Conservation (phyloP, 169 alveolate species). For the Plasmodium knowlesi region DNA sequence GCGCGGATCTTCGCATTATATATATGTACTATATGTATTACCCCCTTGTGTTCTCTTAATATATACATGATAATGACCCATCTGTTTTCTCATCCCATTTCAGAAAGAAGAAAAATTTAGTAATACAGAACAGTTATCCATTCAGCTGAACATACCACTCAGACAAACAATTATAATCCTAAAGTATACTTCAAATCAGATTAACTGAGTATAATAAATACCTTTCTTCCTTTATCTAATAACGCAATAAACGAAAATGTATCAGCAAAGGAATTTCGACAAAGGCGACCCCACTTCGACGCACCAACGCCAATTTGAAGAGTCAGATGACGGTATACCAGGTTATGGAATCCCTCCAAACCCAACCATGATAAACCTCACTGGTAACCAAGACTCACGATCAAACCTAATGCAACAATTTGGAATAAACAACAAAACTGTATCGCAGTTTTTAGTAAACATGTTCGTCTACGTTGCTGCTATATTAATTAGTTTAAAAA, state of each 20-base stretch:
- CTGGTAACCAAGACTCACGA: background rate
- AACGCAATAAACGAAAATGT: background rate
- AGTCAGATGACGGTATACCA: background rate
- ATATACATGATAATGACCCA: background rate
- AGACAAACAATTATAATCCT: background rate
- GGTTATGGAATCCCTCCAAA: background rate
- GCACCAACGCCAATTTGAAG: background rate
- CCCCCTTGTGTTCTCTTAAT: background rate
- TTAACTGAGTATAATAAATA: background rate
- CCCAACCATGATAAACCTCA: conserved; percentile 10
- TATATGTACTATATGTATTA: background rate
- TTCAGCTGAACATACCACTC: background rate
- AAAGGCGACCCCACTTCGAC: background rate
- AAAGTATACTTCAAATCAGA: background rate
- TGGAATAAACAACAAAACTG: conserved; percentile 3
- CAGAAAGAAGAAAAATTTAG: background rate
- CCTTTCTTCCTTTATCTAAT: background rate
- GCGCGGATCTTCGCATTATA: background rate
- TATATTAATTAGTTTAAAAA: conserved; percentile 2
- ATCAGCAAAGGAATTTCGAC: background rate
- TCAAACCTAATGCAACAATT: background rate
- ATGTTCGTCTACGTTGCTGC: conserved; percentile 10
- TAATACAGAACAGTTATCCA: background rate
- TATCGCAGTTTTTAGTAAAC: background rate
- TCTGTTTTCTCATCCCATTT: background rate